Evolutionary conservation across 768 basidiomycete genomes (phyloP).

Genomic region (Candolleomyces aberdarensis): DNA sequence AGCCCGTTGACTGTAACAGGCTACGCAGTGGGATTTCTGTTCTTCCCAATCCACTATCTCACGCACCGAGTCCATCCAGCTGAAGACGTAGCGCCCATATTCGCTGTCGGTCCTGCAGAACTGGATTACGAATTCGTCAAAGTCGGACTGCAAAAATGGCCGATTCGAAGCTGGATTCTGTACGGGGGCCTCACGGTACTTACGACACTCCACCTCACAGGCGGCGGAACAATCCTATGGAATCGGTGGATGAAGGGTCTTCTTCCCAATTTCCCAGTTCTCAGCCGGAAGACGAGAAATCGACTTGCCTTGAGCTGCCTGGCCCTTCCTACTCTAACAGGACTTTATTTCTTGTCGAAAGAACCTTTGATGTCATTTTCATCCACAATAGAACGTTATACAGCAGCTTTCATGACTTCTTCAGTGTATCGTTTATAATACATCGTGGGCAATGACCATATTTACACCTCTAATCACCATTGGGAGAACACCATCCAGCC

Average conservation of each 20-base stretch:
- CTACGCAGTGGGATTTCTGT: slow-evolving; percentile 51
- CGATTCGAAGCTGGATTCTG: slow-evolving; percentile 55
- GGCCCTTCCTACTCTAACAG: slow-evolving; percentile 52
- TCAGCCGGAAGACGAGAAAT: slow-evolving; percentile 18
- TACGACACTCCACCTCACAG: slow-evolving; percentile 56
- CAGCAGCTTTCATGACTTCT: slow-evolving; percentile 43
- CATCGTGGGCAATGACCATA: neutral
- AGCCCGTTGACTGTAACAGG: slow-evolving; percentile 59
- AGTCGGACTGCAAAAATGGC: slow-evolving; percentile 59
- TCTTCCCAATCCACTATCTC: slow-evolving; percentile 68
- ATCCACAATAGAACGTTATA: slow-evolving; percentile 48
- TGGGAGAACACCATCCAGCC: neutral
- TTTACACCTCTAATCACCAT: neutral
- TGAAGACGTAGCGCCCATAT: slow-evolving; percentile 44
- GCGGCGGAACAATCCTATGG: slow-evolving; percentile 56
- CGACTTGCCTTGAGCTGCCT: slow-evolving; percentile 30
- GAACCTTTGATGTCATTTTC: slow-evolving; percentile 60
- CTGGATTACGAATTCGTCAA: slow-evolving; percentile 86
- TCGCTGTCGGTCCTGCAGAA: slow-evolving; percentile 65
- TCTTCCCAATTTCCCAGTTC: slow-evolving; percentile 13
- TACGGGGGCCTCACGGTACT: slow-evolving; percentile 61
- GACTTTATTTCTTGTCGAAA: slow-evolving; percentile 48
- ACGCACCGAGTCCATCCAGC: slow-evolving; percentile 63
- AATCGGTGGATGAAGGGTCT: slow-evolving; percentile 40
- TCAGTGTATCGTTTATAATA: slow-evolving; percentile 39